These are phyloP conservation scores for Collybia mongolica DNA, from an alignment of 768 basidiomycete species.

Conservation along the genomic window DNA sequence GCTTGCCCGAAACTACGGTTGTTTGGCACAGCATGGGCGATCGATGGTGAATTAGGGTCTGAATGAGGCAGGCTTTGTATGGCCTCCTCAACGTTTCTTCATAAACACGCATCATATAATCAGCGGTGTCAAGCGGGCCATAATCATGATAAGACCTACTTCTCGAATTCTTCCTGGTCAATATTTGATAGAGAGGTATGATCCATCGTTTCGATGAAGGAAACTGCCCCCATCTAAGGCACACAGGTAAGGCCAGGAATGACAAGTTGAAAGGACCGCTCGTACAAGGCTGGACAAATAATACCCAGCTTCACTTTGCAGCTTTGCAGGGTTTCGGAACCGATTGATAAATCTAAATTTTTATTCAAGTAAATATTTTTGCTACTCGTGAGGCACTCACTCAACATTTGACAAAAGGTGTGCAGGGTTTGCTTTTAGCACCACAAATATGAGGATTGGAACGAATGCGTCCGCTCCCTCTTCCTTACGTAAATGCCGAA, in stretches of 20 bases:
- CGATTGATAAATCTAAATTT: slow-evolving; percentile 84
- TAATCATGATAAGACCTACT: slow-evolving; percentile 32
- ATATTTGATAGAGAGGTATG: slow-evolving; percentile 93
- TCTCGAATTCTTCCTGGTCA: slow-evolving; percentile 90
- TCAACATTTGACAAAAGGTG: slow-evolving; percentile 95
- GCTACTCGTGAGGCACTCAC: slow-evolving; percentile 40
- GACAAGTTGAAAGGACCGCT: not conserved
- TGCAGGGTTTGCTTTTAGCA: slow-evolving; percentile 91
- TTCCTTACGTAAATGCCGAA: slow-evolving; percentile 82
- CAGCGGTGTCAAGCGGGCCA: not conserved
- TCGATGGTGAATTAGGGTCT: slow-evolving; percentile 34
- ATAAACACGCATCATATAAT: not conserved
- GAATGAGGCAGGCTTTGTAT: slow-evolving; percentile 49
- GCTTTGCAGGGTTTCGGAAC: slow-evolving; percentile 84
- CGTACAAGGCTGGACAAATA: slow-evolving; percentile 93
- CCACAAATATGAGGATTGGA: slow-evolving; percentile 91
- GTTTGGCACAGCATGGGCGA: slow-evolving; percentile 25
- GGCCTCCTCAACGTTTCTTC: slow-evolving; percentile 52
- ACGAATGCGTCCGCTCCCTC: slow-evolving; percentile 94
- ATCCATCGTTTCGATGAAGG: slow-evolving; percentile 98
- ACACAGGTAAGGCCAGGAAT: not conserved
- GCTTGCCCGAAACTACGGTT: slow-evolving; percentile 12
- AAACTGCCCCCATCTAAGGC: slow-evolving; percentile 87
- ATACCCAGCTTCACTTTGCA: slow-evolving; percentile 96
- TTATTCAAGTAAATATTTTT: not conserved